Conservation (phyloP, 495 filamentous ascomycete genomes). For the Penicilliopsis zonata region DNA sequence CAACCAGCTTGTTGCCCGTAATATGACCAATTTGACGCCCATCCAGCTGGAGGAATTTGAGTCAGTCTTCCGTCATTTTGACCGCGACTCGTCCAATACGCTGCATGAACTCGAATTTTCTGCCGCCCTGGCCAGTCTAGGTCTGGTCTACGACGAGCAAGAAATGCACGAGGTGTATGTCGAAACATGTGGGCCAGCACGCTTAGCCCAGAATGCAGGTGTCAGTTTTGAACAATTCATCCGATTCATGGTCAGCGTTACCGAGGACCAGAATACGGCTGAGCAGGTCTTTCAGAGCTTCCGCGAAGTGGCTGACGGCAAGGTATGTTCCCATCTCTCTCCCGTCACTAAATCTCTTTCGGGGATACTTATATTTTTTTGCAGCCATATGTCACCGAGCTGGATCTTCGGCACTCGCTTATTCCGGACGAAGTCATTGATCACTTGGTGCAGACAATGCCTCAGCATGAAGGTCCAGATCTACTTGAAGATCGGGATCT, state of each 20-base stretch:
- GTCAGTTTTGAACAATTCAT: slow-evolving; percentile 99
- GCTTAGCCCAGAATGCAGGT: slow-evolving; percentile 32
- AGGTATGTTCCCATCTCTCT: slow-evolving; percentile 35
- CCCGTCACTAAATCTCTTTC: neutral
- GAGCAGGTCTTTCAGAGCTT: slow-evolving; percentile 97
- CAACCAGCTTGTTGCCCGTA: slow-evolving; percentile 92
- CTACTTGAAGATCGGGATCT: slow-evolving; percentile 63
- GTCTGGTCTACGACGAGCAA: slow-evolving; percentile 84
- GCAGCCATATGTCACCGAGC: slow-evolving; percentile 89
- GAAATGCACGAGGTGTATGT: slow-evolving; percentile 92
- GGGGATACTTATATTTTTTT: slow-evolving; percentile 6
- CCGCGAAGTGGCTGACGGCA: slow-evolving; percentile 93
- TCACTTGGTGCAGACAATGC: slow-evolving; percentile 78
- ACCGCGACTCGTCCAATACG: slow-evolving; percentile 81
- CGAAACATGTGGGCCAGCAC: slow-evolving; percentile 50
- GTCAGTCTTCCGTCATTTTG: slow-evolving; percentile 93
- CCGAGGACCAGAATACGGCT: slow-evolving; percentile 95
- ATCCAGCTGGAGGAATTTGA: slow-evolving; percentile 98
- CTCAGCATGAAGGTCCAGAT: slow-evolving; percentile 65
- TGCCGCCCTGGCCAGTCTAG: slow-evolving; percentile 83
- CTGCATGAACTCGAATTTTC: slow-evolving; percentile 93
- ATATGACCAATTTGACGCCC: slow-evolving; percentile 96
- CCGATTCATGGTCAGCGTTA: slow-evolving; percentile 96
- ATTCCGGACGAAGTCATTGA: slow-evolving; percentile 95
- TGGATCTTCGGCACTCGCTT: slow-evolving; percentile 86